A percentile compares a stretch with the other conserved stretches of the same genome.
Evolutionary conservation across 768 basidiomycete species (phyloP).

Genomic region (Polyporus arcularius): DNA sequence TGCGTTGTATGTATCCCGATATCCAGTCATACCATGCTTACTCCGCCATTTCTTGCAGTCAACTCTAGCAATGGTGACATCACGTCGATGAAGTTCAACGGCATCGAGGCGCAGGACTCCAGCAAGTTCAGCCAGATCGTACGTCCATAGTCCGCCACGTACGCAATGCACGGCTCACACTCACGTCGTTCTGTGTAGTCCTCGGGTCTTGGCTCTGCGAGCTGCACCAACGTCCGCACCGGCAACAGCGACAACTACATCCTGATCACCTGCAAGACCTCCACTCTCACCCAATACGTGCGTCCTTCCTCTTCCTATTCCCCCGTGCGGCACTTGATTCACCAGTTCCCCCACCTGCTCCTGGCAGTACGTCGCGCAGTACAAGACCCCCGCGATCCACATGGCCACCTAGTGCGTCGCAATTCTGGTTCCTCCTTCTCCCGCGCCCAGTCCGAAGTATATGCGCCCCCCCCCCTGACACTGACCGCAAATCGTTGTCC

Average conservation of each 20-base stretch:
- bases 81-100: constrained; percentile 46
- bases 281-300: constrained; percentile 33
- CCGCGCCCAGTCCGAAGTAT: background rate
- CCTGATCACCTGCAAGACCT: constrained; percentile 44
- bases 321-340: background rate
- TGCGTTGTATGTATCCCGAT: background rate
- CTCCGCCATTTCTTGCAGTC: constrained; percentile 31
- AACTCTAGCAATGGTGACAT: constrained; percentile 47
- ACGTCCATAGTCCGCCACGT: no score
- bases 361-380: background rate
- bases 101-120: constrained; percentile 47
- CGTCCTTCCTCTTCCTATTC: background rate
- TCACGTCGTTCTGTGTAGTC: background rate
- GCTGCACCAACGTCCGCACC: constrained; percentile 37
- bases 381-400: background rate
- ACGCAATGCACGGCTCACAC: background rate
- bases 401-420: background rate
- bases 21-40: constrained; percentile 32
- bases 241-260: constrained; percentile 41
- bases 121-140: constrained; percentile 45
- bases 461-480: background rate
- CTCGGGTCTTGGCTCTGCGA: constrained; percentile 44
- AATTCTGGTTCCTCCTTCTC: no score
- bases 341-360: background rate
- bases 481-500: background rate